Evolutionary conservation across 768 basidiomycete species (phyloP), one percentile per base, ranked within the genome.

Genomic region (Tulasnella calospora): DNA sequence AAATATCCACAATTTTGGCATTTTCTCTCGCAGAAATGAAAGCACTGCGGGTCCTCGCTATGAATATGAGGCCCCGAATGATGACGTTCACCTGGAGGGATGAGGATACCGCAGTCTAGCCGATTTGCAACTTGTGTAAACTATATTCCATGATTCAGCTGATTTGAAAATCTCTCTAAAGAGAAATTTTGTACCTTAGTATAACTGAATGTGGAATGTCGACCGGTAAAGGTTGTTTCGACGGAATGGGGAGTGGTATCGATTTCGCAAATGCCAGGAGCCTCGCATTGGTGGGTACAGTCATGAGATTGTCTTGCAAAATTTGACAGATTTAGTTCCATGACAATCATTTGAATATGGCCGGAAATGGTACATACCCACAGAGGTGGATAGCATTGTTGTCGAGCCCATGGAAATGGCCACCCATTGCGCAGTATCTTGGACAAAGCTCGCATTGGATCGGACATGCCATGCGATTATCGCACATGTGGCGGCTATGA

Each of bases 181-280:
- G 33, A 76, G 1, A 9, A 10, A 21, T 19, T 23, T 13, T 3
- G 77, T 74, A 89, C 90, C 86, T 91, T 91, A 0, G 91, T 91
- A 73, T 89, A 91, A 81, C 89, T 87, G 80, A 90, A 91, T 0
- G 87, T 89, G 78, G 90, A 89, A 73, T 90, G 88, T 78, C 83
- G 84, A 0, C 90, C 91, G 0, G 86, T 87, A 80, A 91, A 91
- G 0, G 89, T 90, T 5, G 89, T 89, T 81, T 90, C 88, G 41
- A 91, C 87, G 0, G 89, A 88, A 75, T 88, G 87, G 0, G 90
- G 90, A 0, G 86, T 84, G 0, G 87, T 89, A 75, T 90, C 87
- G 17, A 91, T 90, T 70, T 90, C 85, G 76, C 90, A 91, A 27
- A 87, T 88, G 3, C 91, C 90, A 0, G 81, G 80, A 0, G 86